Evolutionary conservation across 1,284 basidiomycete species (phyloP), one percentile per base, ranked within the genome.

Genomic region (Cutaneotrichosporon cavernicola): DNA sequence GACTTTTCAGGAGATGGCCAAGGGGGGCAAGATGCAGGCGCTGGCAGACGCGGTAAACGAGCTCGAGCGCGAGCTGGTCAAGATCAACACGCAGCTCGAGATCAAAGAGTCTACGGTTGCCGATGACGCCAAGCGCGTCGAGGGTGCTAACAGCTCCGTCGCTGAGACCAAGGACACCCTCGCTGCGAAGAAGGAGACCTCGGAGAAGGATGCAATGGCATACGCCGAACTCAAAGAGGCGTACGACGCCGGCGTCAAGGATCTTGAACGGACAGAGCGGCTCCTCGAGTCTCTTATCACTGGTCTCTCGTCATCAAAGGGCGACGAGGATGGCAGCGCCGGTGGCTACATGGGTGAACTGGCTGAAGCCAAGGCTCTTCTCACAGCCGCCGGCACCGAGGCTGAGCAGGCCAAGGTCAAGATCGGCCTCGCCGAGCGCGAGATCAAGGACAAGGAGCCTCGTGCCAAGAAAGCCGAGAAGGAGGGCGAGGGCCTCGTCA

Each of bases 311-410:
- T 87, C 87, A 8, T 77, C 78, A 52, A 76, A 74, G 11, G 82
- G 82, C 47, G 85, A 87, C 5, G 77, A 79, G 40, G 72, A 36
- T 36, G 34, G 8, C 34, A 36, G 70, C 6, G 90, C 92, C 10
- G 94, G 95, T 11, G 95, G 95, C 0, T 99, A 97, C 80, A 90
- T 98, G 87, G 97, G 95, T 32, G 94, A 97, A 76, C 86, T 99
- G 31, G 91, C 94, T 2, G 89, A 91, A n/a, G 92, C 94, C 0
- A 88, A 88, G 68, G 86, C 87, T 2, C 86, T 88, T 10, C 83
- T 90, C 1, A 87, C 92, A 0, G 88, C 91, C 52, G 89, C 89
- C 0, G 83, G 85, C 7, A 89, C 93, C 0, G 93, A 96, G 73
- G 90, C 92, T 63, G 89, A 97, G 74, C 93, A 97, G 75, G 86